A percentile compares a stretch with the other conserved stretches of the same genome.
phyloP scores from a whole-genome alignment of 768 basidiomycete species.

The Cantharellus cinnabarinus region DNA sequence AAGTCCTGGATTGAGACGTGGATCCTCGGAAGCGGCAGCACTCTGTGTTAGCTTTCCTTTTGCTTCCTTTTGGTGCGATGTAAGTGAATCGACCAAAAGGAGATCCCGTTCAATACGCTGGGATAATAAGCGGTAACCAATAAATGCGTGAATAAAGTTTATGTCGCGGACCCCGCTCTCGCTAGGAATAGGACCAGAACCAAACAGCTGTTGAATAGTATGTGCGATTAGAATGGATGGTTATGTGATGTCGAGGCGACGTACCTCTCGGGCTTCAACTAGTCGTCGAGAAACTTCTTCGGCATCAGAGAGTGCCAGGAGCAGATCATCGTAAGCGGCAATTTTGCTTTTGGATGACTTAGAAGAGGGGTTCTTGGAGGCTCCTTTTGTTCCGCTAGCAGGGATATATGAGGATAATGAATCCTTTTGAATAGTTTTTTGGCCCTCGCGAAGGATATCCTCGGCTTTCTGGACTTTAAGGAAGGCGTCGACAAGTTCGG shows the following conservation, averaged over 20 bases:
- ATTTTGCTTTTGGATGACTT: conserved; percentile 48
- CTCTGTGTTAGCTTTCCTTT: conserved; percentile 5
- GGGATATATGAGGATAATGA: neutral
- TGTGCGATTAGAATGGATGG: conserved; percentile 2
- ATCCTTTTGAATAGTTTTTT: conserved; percentile 16
- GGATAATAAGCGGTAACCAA: conserved; percentile 72
- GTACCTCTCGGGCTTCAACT: conserved; percentile 66
- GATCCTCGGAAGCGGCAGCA: conserved; percentile 21
- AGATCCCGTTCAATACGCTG: conserved; percentile 79
- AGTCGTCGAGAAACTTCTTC: conserved; percentile 68
- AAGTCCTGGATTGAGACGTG: conserved; percentile 61
- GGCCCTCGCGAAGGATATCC: conserved; percentile 26
- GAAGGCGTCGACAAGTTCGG: conserved; percentile 76
- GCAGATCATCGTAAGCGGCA: conserved; percentile 69
- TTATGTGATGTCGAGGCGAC: conserved; percentile 7
- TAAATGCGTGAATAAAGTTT: conserved; percentile 68
- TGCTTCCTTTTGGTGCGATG: conserved; percentile 13
- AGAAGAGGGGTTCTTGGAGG: conserved; percentile 13
- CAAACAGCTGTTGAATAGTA: neutral
- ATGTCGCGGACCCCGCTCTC: conserved; percentile 41
- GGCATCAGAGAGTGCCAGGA: conserved; percentile 73
- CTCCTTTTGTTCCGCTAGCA: conserved; percentile 4
- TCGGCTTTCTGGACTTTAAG: conserved; percentile 67
- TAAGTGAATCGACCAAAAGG: conserved; percentile 46
- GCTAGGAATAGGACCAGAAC: conserved; percentile 10